These are phyloP conservation scores for Hordeum vulgare DNA, from an alignment of 176 grass and related monocot genomes.

Conservation along the genomic window MorexV3_pseudomolecules_assembly NC_058518.1:333901965-333902464, in stretches of 20 bases:
- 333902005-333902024: slow-evolving; percentile 33
- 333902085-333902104: slow-evolving; percentile 75
- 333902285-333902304: neutral
- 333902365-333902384: slow-evolving; percentile 13
- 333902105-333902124: slow-evolving; percentile 76
- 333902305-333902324: neutral
- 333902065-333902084: slow-evolving; percentile 66
- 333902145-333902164: slow-evolving; percentile 61
- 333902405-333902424: neutral
- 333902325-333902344: neutral
- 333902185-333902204: neutral
- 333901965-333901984: neutral
- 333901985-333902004: neutral
- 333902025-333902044: slow-evolving; percentile 88
- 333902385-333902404: neutral
- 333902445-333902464: neutral
- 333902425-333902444: neutral
- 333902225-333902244: slow-evolving; percentile 3
- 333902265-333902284: neutral
- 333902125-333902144: slow-evolving; percentile 86
- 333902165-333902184: neutral
- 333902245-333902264: neutral
- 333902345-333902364: slow-evolving; percentile 3
- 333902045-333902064: slow-evolving; percentile 79
- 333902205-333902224: neutral